Evolutionary conservation across 768 basidiomycete genomes (phyloP), one percentile per base, ranked within the genome.

Genomic region (Mycena pura): DNA sequence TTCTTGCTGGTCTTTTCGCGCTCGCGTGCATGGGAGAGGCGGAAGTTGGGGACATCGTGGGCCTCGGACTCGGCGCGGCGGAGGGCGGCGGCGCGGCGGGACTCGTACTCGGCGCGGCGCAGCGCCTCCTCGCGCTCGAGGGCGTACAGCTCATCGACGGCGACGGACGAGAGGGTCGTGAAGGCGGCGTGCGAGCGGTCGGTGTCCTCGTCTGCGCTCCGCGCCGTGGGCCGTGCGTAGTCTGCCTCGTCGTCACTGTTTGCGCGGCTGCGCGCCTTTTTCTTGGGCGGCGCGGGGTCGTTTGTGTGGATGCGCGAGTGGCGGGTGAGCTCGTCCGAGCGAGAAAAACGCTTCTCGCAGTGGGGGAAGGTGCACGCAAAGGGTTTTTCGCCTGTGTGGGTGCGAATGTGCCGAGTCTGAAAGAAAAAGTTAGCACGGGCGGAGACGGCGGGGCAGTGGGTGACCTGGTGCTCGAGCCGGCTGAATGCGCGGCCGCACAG

Each of bases 331-430:
- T 99, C 96, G 80, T 99, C 96, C n/a, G 93, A 95, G 60, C 96
- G 89, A 17, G 93, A 95, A 76, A 99, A 99, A 6, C 95, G 91
- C 75, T 99, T 99, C 76, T 97, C 96, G 84, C 96, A 99, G n/a
- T 88, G 86, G 4, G 93, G 88, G 73, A 89, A 93, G 2, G 87
- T 89, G 84, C 96, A 99, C 21, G 86, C 84, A 69, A 98, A 98
- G 3, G 96, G 96, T 69, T 97, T 98, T 78, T 99, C 96, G 70
- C 96, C 96, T 0, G 96, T 99, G 75, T 99, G 96, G 0, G 96
- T 99, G 60, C 96, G 91, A 54, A 98, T 97, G 72, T 99, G 96
- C 63, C 96, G 90, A 19, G 96, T 99, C 93, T 99, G 74, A 51
- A 43, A 48, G 53, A 65, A 32, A 22, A 52, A 46, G 38, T 34